phyloP scores from a whole-genome alignment of 768 basidiomycete genomes.

The Tylopilus sp. region DNA sequence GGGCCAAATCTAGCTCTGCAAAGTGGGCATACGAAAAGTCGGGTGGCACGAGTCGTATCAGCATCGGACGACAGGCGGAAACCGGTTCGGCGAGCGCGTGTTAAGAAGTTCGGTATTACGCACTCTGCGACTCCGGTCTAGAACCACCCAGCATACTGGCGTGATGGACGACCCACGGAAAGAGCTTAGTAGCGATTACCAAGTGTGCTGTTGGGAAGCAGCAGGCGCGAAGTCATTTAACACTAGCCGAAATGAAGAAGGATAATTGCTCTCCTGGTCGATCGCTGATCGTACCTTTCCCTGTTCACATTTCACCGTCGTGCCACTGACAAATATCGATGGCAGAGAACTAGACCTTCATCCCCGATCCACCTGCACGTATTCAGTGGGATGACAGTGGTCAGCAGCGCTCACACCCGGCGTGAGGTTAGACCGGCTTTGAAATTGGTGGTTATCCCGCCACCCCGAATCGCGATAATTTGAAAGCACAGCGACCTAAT shows the following conservation, averaged over 20 bases:
- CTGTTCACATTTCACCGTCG: neutral
- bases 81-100: constrained; percentile 2
- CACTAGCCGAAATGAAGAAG: constrained; percentile 27
- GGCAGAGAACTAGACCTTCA: neutral
- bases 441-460: neutral
- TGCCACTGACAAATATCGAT: neutral
- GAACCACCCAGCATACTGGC: constrained; percentile 2
- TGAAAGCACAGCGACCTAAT: neutral
- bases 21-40: too few relatives aligned
- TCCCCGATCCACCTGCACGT: constrained; percentile 2
- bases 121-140: constrained; percentile 12
- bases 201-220: neutral
- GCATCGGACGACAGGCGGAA: neutral
- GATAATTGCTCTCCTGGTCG: constrained; percentile 21
- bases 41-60: too few relatives aligned
- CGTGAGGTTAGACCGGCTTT: constrained; percentile 3
- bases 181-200: constrained; percentile 1
- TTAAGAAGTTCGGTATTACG: neutral
- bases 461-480: neutral
- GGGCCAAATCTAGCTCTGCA: too few relatives aligned
- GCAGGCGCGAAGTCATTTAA: constrained; percentile 16
- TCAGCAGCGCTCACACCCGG: constrained; percentile 1
- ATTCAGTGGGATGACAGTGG: neutral
- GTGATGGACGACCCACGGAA: neutral
- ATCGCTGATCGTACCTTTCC: constrained; percentile 23